Evolutionary conservation across 305 asterid species (phyloP).

Genomic region (Fraxinus sp.): DNA sequence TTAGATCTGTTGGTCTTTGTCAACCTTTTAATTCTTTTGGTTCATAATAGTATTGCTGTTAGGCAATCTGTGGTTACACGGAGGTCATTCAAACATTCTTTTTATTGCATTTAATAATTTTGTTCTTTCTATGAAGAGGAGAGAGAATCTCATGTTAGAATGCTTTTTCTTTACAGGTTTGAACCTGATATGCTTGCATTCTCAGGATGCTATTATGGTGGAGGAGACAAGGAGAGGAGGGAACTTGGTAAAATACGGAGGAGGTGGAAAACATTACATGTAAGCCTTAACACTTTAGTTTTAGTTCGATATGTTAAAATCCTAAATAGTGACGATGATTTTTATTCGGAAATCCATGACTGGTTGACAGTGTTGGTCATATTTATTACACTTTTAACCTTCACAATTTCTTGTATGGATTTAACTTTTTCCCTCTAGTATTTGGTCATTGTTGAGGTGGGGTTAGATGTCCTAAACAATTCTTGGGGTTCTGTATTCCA

Average conservation of each 20-base stretch:
- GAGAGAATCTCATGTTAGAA: conserved; percentile 19
- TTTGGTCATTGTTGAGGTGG: neutral
- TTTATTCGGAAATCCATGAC: neutral
- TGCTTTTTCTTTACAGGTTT: conserved; percentile 58
- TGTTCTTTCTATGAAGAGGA: neutral
- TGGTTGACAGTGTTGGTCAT: neutral
- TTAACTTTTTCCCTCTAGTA: neutral
- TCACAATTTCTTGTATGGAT: neutral
- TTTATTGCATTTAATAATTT: conserved; percentile 5
- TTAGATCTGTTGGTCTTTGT: neutral
- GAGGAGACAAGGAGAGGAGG: conserved; percentile 90
- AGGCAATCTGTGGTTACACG: neutral
- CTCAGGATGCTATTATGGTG: conserved; percentile 98
- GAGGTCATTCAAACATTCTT: conserved; percentile 18
- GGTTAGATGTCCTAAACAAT: neutral
- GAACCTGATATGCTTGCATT: conserved; percentile 99
- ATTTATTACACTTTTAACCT: neutral
- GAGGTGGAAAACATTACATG: conserved; percentile 91
- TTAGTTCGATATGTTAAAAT: neutral
- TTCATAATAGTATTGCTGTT: neutral
- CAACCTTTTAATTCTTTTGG: neutral
- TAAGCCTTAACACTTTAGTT: neutral
- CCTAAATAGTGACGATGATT: neutral
- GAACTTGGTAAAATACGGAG: conserved; percentile 83
- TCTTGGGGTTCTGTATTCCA: neutral